Conservation (phyloP, 345 rosid species). For the Moringa oleifera region DNA sequence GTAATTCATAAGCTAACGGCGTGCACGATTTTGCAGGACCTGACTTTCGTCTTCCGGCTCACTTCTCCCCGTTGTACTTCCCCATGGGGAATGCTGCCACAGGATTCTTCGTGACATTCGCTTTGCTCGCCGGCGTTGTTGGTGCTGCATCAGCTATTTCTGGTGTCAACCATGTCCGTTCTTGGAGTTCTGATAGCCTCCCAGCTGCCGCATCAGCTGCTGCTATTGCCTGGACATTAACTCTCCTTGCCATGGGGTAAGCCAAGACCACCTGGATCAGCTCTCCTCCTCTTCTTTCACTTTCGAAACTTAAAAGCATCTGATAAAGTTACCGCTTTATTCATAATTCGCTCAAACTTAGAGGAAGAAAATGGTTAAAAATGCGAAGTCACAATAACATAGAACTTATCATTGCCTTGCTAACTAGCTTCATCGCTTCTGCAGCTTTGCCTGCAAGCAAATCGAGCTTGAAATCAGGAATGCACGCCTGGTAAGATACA, state of each 20-base stretch:
- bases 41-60: constrained; percentile 64
- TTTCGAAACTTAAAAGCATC: too few relatives aligned
- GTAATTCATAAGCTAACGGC: too few relatives aligned
- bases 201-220: constrained; percentile 76
- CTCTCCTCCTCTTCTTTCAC: too few relatives aligned
- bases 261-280: too few relatives aligned
- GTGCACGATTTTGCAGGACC: constrained; percentile 55
- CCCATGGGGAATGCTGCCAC: constrained; percentile 98
- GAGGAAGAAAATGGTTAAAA: too few relatives aligned
- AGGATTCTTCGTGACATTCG: constrained; percentile 78
- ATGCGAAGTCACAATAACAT: too few relatives aligned
- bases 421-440: too few relatives aligned
- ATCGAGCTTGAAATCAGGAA: constrained; percentile 71
- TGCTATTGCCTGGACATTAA: constrained; percentile 80
- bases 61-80: constrained; percentile 85
- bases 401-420: too few relatives aligned
- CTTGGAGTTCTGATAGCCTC: constrained; percentile 51
- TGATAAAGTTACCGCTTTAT: too few relatives aligned
- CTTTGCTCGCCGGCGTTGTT: constrained; percentile 80
- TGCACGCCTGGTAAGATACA: constrained; percentile 60
- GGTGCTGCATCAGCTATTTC: constrained; percentile 73
- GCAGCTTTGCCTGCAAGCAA: constrained; percentile 86
- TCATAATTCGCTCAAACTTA: too few relatives aligned
- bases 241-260: constrained; percentile 90
- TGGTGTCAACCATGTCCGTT: constrained; percentile 62